Evolutionary conservation across 352 stramenopile genomes (phyloP), one percentile per base, ranked within the genome.

Genomic region (Phytopythium helicoides): DNA sequence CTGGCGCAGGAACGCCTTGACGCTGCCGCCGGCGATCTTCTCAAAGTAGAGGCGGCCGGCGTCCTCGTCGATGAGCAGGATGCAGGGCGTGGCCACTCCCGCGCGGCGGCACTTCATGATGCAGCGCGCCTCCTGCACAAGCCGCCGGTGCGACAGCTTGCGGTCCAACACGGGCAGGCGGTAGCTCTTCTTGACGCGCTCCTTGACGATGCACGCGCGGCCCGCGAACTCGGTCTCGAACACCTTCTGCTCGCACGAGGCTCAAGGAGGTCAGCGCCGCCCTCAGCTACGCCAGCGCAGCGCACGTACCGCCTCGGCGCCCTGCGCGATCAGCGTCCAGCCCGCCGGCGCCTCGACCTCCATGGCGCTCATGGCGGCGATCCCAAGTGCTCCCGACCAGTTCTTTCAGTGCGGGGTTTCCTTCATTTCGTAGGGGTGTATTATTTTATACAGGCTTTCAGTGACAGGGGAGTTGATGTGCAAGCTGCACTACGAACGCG

Each of bases 181-280:
- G 56, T 93, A 93, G 44, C 63, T 66, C 66, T 93, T 93, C 66
- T 89, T 88, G 42, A 93, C 61, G 58, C 83, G 83, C 63, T 93
- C 83, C 62, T 93, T 93, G 59, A 93, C 73, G 45, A 93, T 66
- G 52, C 83, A 91, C 22, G 78, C 47, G 11, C 78, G 78, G 18
- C 81, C 80, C 19, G 58, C 54, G 41, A 93, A 89, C 34, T 70
- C 65, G 16, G 76, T 89, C 60, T 84, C 79, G 47, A 86, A 93
- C 19, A 93, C 73, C 76, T 88, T 88, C 82, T 92, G 49, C 18
- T 31, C 7, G 3, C 19, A 25, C 19, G 6, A 19, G 16, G 35
- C 19, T 23, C 8, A 12, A 0, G 8, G 9, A 48, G 9, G 16
- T 25, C 44, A 47, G 31, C 15, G 25, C 15, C 9, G 9, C 5